Conservation (phyloP, 805 yeast genomes). For the Sugiyamaella boreocaroliniensis region DNA sequence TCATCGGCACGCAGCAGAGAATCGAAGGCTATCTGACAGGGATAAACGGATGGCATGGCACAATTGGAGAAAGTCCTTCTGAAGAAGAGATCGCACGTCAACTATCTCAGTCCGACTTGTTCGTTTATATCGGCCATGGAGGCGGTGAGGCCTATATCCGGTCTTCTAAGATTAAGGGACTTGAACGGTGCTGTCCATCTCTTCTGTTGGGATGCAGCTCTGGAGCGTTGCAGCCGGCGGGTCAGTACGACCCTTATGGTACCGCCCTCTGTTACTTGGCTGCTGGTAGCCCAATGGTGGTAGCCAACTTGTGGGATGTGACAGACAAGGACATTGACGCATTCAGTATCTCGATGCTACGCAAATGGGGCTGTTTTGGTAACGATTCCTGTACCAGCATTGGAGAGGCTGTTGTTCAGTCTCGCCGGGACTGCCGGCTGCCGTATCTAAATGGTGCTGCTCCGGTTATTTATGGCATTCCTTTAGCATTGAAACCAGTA, state of each 20-base stretch:
- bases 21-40: conserved; percentile 42
- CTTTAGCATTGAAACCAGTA: conserved; percentile 30
- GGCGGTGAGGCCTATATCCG: conserved; percentile 85
- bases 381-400: conserved; percentile 31
- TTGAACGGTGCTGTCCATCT: conserved; percentile 33
- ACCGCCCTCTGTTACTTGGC: conserved; percentile 67
- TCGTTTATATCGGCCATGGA: conserved; percentile 89
- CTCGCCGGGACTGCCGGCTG: conserved; percentile 65
- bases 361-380: conserved; percentile 55
- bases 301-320: conserved; percentile 93
- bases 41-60: conserved; percentile 44
- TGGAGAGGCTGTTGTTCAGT: conserved; percentile 49
- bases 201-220: conserved; percentile 88
- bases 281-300: conserved; percentile 75
- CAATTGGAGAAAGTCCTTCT: conserved; percentile 47
- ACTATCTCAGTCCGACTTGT: conserved; percentile 42
- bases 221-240: conserved; percentile 52
- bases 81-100: conserved; percentile 46
- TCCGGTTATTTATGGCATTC: conserved; percentile 85
- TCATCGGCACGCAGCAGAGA: conserved; percentile 54
- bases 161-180: conserved; percentile 44
- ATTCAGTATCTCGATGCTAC: conserved; percentile 57
- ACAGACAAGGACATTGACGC: conserved; percentile 92
- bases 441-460: conserved; percentile 85
- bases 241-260: conserved; percentile 65